A percentile compares a stretch with the other conserved stretches of the same genome.
These are phyloP conservation scores for Colletotrichum tabaci DNA, from an alignment of 2,329 filamentous ascomycete genomes.

Conservation along the genomic window DNA sequence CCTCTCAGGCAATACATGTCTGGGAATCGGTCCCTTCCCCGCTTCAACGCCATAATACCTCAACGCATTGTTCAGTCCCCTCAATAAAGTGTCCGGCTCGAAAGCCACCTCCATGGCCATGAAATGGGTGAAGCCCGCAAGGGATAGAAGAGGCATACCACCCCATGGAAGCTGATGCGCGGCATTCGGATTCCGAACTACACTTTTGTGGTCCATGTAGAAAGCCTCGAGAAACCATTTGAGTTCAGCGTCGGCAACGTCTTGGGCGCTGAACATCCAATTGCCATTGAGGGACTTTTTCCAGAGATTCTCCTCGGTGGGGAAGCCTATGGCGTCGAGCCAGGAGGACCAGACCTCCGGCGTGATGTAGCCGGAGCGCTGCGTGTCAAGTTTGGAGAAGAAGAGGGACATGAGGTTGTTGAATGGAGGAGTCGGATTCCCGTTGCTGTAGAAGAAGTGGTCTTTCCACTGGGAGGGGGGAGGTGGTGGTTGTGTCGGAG, in stretches of 20 bases:
- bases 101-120: too few species aligned
- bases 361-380: constrained; percentile 15
- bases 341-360: constrained; percentile 13
- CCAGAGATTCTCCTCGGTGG: constrained; percentile 12
- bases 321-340: constrained; percentile 1
- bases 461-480: constrained; percentile 16
- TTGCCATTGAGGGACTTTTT: constrained; percentile 11
- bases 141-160: too few species aligned
- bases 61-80: too few species aligned
- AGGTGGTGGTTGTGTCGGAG: constrained; percentile 9
- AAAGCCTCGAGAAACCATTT: constrained; percentile 19
- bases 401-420: constrained; percentile 3
- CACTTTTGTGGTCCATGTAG: constrained; percentile 20
- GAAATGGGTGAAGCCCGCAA: too few species aligned
- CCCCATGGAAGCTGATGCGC: not conserved
- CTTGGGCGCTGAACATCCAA: constrained; percentile 15
- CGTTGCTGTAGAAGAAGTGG: constrained; percentile 24
- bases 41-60: too few species aligned
- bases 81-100: too few species aligned
- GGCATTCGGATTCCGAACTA: constrained; percentile 8
- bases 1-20: too few species aligned
- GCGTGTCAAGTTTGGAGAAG: constrained; percentile 14
- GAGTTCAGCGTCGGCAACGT: constrained; percentile 18
- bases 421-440: constrained; percentile 12
- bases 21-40: too few species aligned